These are phyloP conservation scores for Cronartium quercuum DNA, from an alignment of 1,284 basidiomycete genomes.

Conservation along the genomic window DNA sequence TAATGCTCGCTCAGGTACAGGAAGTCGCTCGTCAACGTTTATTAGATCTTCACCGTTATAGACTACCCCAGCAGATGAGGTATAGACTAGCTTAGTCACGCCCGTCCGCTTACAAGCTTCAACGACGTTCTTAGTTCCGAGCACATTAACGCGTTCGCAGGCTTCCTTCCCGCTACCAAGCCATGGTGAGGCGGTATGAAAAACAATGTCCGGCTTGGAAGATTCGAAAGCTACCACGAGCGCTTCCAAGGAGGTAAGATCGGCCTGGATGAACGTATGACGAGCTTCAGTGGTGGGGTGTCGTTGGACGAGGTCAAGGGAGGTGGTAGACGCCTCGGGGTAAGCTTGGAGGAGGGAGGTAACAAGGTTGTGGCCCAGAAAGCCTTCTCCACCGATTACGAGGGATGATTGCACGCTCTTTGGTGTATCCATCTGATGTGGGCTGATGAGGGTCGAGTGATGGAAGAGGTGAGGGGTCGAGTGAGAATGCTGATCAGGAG, in stretches of 20 bases:
- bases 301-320: slow-evolving; percentile 77
- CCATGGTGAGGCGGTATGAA: slow-evolving; percentile 87
- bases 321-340: slow-evolving; percentile 65
- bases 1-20: slow-evolving; percentile 66
- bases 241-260: slow-evolving; percentile 43
- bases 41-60: slow-evolving; percentile 72
- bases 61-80: slow-evolving; percentile 85
- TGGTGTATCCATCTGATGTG: too few species aligned
- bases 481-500: too few species aligned
- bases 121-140: slow-evolving; percentile 80
- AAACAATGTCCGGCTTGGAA: slow-evolving; percentile 67
- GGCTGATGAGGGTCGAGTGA: too few species aligned
- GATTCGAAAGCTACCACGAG: slow-evolving; percentile 50
- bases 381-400: slow-evolving; percentile 85
- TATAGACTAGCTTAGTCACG: slow-evolving; percentile 85
- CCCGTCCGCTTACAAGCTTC: slow-evolving; percentile 65
- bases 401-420: slow-evolving; percentile 46
- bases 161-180: slow-evolving; percentile 64
- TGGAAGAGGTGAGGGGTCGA: too few species aligned
- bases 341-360: slow-evolving; percentile 69
- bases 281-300: slow-evolving; percentile 59
- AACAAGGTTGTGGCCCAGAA: slow-evolving; percentile 83
- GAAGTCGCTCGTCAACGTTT: slow-evolving; percentile 81
- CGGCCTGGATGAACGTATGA: slow-evolving; percentile 67
- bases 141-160: slow-evolving; percentile 89